These are phyloP conservation scores for Ophiostoma ips DNA, from an alignment of 2,329 filamentous ascomycete genomes.

Conservation along the genomic window DNA sequence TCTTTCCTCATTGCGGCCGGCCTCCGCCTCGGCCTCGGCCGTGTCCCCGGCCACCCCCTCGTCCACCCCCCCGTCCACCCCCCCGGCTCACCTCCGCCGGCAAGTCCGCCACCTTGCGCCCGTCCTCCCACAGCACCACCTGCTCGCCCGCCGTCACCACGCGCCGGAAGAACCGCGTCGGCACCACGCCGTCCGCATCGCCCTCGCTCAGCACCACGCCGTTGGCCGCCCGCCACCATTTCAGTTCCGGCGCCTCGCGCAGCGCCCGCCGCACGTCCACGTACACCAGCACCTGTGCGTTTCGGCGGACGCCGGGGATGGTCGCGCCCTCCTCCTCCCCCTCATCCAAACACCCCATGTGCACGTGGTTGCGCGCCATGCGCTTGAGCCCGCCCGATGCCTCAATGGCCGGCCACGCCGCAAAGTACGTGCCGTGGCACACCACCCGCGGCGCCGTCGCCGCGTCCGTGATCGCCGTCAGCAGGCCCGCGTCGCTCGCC, in stretches of 20 bases:
- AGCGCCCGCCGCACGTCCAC: slow-evolving; percentile 58
- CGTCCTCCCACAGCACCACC: slow-evolving; percentile 55
- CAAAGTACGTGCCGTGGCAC: slow-evolving; percentile 81
- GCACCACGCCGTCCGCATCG: slow-evolving; percentile 46
- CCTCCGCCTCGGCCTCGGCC: too few relatives aligned
- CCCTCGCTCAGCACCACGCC: slow-evolving; percentile 57
- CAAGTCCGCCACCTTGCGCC: slow-evolving; percentile 51
- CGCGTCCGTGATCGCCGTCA: slow-evolving; percentile 51
- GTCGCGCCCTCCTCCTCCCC: neutral
- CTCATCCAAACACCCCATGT: slow-evolving; percentile 47
- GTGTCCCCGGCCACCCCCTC: too few relatives aligned
- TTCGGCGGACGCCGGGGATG: slow-evolving; percentile 65
- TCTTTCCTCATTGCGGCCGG: too few relatives aligned
- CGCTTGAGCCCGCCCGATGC: slow-evolving; percentile 60
- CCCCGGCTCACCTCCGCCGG: slow-evolving; percentile 39
- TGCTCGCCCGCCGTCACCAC: slow-evolving; percentile 46
- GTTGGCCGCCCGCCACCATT: slow-evolving; percentile 71
- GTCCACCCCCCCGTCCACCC: too few relatives aligned
- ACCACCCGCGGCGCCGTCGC: slow-evolving; percentile 50
- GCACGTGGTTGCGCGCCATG: slow-evolving; percentile 80
- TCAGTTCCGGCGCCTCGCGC: slow-evolving; percentile 36
- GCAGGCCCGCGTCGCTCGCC: slow-evolving; percentile 50
- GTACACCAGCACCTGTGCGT: slow-evolving; percentile 65
- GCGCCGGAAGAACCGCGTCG: slow-evolving; percentile 53
- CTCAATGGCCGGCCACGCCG: slow-evolving; percentile 62